A percentile compares a stretch with the other conserved stretches of the same genome.
Conservation (phyloP, 768 basidiomycete species). For the Dioszegia crocea region DNA sequence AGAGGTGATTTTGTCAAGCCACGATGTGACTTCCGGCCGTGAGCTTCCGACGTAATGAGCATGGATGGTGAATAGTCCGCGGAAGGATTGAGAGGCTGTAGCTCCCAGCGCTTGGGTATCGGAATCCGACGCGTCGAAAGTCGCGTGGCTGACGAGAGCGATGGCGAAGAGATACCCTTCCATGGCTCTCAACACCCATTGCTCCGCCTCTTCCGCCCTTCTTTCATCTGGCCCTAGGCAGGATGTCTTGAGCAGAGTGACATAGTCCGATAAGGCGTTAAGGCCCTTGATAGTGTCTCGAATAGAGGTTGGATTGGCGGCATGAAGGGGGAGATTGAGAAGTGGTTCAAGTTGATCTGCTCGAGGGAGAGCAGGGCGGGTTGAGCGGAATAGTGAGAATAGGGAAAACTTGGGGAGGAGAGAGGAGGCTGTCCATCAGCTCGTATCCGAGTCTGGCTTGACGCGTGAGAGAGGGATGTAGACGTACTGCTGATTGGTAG, state of each 20-base stretch:
- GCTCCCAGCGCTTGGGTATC: background rate
- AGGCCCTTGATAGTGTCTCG: background rate
- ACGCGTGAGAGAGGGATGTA: background rate
- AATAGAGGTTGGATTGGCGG: background rate
- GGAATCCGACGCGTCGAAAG: background rate
- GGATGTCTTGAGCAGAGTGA: background rate
- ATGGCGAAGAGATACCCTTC: slow-evolving; percentile 2
- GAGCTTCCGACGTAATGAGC: background rate
- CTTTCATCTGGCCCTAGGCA: background rate
- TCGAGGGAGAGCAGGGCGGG: background rate
- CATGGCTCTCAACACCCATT: slow-evolving; percentile 7
- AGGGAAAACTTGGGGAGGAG: slow-evolving; percentile 11
- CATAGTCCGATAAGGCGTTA: background rate
- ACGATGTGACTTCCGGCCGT: background rate
- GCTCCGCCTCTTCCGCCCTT: slow-evolving; percentile 3
- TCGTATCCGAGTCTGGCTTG: too few species aligned
- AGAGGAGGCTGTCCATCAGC: slow-evolving; percentile 7
- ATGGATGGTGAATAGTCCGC: slow-evolving; percentile 6
- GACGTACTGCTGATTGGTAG: background rate
- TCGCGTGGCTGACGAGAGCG: background rate
- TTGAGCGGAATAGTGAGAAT: slow-evolving; percentile 15
- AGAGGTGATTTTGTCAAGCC: slow-evolving; percentile 7
- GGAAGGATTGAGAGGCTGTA: slow-evolving; percentile 2
- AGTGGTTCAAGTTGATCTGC: background rate
- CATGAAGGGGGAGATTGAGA: background rate